Evolutionary conservation across 1,284 basidiomycete genomes (phyloP), one percentile per base, ranked within the genome.

Genomic region (Rhizopogon hawkerae): DNA sequence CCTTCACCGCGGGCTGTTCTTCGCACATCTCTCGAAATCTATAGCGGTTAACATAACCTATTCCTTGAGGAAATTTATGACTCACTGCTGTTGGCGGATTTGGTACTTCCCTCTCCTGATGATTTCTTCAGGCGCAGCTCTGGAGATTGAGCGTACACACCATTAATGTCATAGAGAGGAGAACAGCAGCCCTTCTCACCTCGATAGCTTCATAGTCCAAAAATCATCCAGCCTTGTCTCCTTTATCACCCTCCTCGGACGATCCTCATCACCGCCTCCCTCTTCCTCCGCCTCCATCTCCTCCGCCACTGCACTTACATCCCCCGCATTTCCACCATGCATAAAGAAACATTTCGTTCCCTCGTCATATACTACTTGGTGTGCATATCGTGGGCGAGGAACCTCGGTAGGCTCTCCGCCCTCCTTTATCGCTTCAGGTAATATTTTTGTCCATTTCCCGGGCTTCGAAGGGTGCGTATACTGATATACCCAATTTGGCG

Each of bases 11-110:
- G 2, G 79, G 64, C n/a, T 66, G 68, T 35, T 79, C 77, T 60
- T 80, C 77, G 60, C 85, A 88, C 75, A 89, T 79, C 60, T 89
- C 87, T 18, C 81, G 77, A 66, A 89, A 90, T 56, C 87, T 89
- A 54, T 4, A 34, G 3, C 11, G 9, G n/a, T 34, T 6, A 24
- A 39, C 5, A 52, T 31, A 11, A 33, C 9, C 9, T 5, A 23
- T 34, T 14, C 9, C n/a, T n/a, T 8, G 16, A 18, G 18, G 9
- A 34, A 34, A 26, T 23, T 41, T 14, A 16, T 11, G 23, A 18
- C 8, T 49, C 57, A 86, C 86, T 82, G 81, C 59, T 89, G 85
- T 55, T 76, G 75, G 43, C 85, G 76, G 54, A 86, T 73, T 33
- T 73, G 68, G 58, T 79, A 85, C 16, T 67, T 77, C 16, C 77